Base-by-base conservation (phyloP, 2,329 filamentous ascomycete genomes). In the Ophiostoma pallidulum region DNA sequence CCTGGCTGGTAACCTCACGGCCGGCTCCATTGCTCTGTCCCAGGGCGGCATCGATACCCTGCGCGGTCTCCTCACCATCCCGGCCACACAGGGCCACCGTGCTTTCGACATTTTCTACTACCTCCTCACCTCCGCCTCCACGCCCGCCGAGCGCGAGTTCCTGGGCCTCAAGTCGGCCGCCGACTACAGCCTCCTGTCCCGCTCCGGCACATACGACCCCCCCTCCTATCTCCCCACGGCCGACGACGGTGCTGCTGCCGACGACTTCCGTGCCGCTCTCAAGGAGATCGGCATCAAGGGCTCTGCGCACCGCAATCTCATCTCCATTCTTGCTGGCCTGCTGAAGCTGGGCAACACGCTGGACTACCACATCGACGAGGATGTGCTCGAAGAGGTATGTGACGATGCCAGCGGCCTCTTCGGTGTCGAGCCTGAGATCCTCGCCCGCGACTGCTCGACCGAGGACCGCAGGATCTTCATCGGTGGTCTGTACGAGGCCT, bases 71-170 rank as follows among this genome's bases (percentile, higher is more conserved):
- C 71, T 96, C 14, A 80, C 85, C 48, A 79, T 98, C 14, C 86
- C 92, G 0, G 66, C 80, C 0, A 81, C 95, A 60, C 61, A 80
- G 7, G 92, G 92, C 12, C 88, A 88, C 64, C 82, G 92, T 53
- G 92, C 91, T 4, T 98, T 98, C 57, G 91, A 98, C 60, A 92
- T 94, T 42, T 97, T 98, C 62, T 97, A 98, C 68, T 97, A 96
- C 59, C 78, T 98, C 1, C 74, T 97, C 36, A 94, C 90, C 0
- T 89, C 86, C n/a, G 85, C 86, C 1, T 94, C 92, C 0, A 92
- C 87, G 1, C 80, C 84, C 4, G 83, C 88, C 2, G 92, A 98
- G 67, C 76, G 88, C 48, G 91, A 97, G 61, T 94, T 90, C 51
- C 70, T 98, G 13, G 81, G 84, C 22, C 75, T 98, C 26, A 85